Conservation (phyloP, 1,284 basidiomycete species). For the Leccinum fuscescens region DNA sequence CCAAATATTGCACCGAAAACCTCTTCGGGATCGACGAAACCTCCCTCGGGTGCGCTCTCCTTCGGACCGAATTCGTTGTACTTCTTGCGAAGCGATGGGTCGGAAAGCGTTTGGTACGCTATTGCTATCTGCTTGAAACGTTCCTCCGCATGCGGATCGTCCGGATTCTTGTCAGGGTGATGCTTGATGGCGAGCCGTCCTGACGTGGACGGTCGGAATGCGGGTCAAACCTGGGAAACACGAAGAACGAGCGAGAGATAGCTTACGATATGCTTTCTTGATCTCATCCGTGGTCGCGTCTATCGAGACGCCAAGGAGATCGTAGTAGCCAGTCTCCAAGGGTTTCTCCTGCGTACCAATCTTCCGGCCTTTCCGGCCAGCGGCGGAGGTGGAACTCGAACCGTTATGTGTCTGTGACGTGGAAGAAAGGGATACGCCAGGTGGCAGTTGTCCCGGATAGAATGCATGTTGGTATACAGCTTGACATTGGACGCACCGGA, state of each 20-base stretch:
- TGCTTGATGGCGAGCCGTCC: slow-evolving; percentile 93
- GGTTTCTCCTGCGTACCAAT: slow-evolving; percentile 88
- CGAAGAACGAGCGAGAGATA: background rate
- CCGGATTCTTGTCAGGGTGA: slow-evolving; percentile 90
- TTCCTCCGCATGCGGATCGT: slow-evolving; percentile 90
- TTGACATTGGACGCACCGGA: slow-evolving; percentile 71
- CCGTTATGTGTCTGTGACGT: slow-evolving; percentile 14
- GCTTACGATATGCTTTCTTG: slow-evolving; percentile 91
- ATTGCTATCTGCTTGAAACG: slow-evolving; percentile 87
- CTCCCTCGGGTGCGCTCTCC: slow-evolving; percentile 77
- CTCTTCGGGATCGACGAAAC: slow-evolving; percentile 70
- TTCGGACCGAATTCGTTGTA: slow-evolving; percentile 92
- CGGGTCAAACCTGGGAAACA: background rate
- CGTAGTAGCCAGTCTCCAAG: slow-evolving; percentile 87
- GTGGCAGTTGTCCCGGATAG: slow-evolving; percentile 58
- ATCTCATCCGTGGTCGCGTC: slow-evolving; percentile 82
- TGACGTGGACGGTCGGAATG: slow-evolving; percentile 26
- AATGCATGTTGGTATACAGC: slow-evolving; percentile 58
- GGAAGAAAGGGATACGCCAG: slow-evolving; percentile 20
- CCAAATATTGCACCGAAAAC: slow-evolving; percentile 95
- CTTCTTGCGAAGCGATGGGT: slow-evolving; percentile 80
- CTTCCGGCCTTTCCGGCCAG: slow-evolving; percentile 52
- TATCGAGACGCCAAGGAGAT: slow-evolving; percentile 74
- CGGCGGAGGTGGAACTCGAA: slow-evolving; percentile 16
- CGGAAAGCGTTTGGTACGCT: slow-evolving; percentile 88